These are phyloP conservation scores for Cucurbitaria berberidis DNA, from an alignment of 2,329 filamentous ascomycete species.

Conservation along the genomic window DNA sequence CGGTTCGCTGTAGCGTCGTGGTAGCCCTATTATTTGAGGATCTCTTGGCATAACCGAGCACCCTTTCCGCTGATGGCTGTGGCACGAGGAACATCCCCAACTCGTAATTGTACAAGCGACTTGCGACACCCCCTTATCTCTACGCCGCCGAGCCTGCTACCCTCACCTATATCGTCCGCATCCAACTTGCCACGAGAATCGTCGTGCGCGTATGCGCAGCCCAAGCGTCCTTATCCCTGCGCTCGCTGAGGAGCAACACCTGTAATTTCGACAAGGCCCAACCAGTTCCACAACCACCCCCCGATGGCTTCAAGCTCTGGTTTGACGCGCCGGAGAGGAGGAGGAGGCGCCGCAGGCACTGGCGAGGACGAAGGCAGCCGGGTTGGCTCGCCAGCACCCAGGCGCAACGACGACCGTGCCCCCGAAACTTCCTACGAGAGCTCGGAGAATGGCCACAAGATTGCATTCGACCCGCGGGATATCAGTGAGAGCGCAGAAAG, in stretches of 20 bases:
- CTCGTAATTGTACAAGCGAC: conserved; percentile 20
- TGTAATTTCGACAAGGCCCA: conserved; percentile 41
- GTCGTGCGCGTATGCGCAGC: conserved; percentile 40
- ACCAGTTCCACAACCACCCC: conserved; percentile 37
- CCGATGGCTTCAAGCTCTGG: conserved; percentile 73
- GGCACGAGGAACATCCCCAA: conserved; percentile 32
- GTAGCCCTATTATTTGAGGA: conserved; percentile 3
- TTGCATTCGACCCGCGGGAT: conserved; percentile 95
- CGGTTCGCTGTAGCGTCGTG: conserved; percentile 11
- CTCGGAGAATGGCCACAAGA: conserved; percentile 96
- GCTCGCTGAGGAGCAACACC: conserved; percentile 41
- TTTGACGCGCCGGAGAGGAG: conserved; percentile 73
- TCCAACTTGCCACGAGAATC: conserved; percentile 18
- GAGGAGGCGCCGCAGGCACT: conserved; percentile 63
- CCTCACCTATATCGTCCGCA: conserved; percentile 14
- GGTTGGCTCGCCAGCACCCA: conserved; percentile 69
- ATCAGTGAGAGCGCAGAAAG: conserved; percentile 96
- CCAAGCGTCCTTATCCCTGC: conserved; percentile 43
- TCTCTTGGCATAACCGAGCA: conserved; percentile 24
- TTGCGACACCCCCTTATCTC: conserved; percentile 29
- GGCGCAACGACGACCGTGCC: conserved; percentile 64
- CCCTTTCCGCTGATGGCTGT: conserved; percentile 28
- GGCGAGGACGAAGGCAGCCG: conserved; percentile 68
- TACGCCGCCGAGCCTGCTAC: conserved; percentile 14
- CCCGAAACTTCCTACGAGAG: conserved; percentile 86